Evolutionary conservation across 768 basidiomycete genomes (phyloP).

Genomic region (Xerocomellus amylosporus): DNA sequence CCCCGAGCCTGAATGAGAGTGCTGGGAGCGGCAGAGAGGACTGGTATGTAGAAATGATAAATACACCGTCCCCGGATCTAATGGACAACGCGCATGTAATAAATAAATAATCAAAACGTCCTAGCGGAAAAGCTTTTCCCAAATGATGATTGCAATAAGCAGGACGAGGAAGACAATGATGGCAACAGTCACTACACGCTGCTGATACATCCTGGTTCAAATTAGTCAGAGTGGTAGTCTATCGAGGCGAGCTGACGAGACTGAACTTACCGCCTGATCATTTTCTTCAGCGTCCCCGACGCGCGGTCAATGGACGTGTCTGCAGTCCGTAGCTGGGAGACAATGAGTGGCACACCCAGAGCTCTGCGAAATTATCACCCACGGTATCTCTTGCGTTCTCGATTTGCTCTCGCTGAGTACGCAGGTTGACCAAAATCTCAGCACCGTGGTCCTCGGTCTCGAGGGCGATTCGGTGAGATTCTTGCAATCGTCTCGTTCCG

Average conservation of each 20-base stretch:
- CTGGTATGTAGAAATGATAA: constrained; percentile 26
- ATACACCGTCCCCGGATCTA: constrained; percentile 21
- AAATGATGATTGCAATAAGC: constrained; percentile 77
- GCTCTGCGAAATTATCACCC: constrained; percentile 21
- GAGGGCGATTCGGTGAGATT: constrained; percentile 87
- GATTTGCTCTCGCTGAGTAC: constrained; percentile 90
- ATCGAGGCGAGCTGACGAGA: not conserved
- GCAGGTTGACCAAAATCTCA: constrained; percentile 82
- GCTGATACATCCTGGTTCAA: constrained; percentile 88
- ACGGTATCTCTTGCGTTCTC: constrained; percentile 91
- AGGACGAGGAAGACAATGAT: constrained; percentile 85
- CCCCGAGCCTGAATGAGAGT: not conserved
- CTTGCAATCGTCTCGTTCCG: constrained; percentile 79
- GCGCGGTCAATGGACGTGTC: constrained; percentile 90
- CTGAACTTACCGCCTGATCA: constrained; percentile 82
- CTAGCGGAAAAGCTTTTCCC: constrained; percentile 66
- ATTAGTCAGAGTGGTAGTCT: constrained; percentile 17
- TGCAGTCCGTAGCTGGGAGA: constrained; percentile 70
- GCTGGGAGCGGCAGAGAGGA: not conserved
- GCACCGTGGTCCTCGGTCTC: constrained; percentile 97
- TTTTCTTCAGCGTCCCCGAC: constrained; percentile 87
- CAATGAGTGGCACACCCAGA: not conserved
- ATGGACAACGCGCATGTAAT: constrained; percentile 18
- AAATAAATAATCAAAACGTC: constrained; percentile 7
- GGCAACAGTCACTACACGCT: constrained; percentile 80